Base-by-base conservation (phyloP, 805 yeast genomes). In the Millerozyma miso region DNA sequence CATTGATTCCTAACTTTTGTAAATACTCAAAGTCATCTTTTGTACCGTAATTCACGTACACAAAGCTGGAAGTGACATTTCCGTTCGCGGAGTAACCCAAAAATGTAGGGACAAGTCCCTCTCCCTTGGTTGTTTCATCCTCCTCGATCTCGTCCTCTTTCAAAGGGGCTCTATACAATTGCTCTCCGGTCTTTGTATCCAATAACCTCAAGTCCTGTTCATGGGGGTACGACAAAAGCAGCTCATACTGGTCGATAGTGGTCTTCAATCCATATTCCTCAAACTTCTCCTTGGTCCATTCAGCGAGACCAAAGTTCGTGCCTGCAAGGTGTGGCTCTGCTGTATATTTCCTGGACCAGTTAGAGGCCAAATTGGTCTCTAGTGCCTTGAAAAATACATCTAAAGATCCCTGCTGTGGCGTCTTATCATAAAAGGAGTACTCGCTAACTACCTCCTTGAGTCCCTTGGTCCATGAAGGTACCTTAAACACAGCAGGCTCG, bases 61-160 rank as follows among this genome's bases (percentile, higher is more conserved):
- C 71, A 50, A 65, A 85, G 32, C 69, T 64, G 0, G 79, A 76
- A 3, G 76, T 72, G 10, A 79, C 79, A 41, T 77, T 73, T 1
- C 87, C 89, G 51, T 73, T 75, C 7, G 83, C 80, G 1, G 85
- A 80, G 52, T 82, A 84, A 0, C 80, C 81, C 59, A 81, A 79
- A 52, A 75, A 81, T 0, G 82, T 79, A 1, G 76, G 79, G 34
- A 62, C 65, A 23, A 55, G 47, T 42, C 68, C 67, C 42, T 67
- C 56, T 19, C 68, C 68, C 15, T 57, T 49, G 20, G 74, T 56
- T 13, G 75, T 64, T 17, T 59, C 50, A 47, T 73, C 79, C 20
- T 67, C 71, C 4, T 58, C 54, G 17, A 76, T 44, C 6, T 52
- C 64, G 39, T 74, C 81, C 58, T 81, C 87, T 44, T 67, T 56